Conservation (phyloP, 345 rosid species). For the Dovyalis caffra region DNA sequence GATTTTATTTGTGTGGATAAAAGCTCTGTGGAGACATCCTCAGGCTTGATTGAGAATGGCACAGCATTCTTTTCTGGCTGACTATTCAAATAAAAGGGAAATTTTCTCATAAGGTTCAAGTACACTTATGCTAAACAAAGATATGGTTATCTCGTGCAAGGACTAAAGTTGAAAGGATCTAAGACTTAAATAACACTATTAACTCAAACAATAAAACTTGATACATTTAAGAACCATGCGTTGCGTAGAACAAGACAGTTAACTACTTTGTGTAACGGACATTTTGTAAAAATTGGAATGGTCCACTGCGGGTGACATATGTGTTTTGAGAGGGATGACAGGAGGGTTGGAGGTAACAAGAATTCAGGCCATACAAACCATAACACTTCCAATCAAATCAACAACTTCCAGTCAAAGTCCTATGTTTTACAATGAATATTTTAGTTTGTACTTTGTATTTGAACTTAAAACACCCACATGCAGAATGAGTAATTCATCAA, state of each 20-base stretch:
- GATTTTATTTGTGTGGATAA: conserved; percentile 61
- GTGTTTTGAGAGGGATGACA: too few relatives aligned
- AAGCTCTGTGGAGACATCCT: conserved; percentile 62
- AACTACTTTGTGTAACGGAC: too few relatives aligned
- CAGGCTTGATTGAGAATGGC: conserved; percentile 49
- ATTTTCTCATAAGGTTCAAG: conserved; percentile 17
- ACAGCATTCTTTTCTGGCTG: conserved; percentile 47
- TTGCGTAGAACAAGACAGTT: too few relatives aligned
- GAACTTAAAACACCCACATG: not conserved
- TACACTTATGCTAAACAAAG: not conserved
- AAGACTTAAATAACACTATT: not conserved
- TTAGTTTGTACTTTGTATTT: not conserved
- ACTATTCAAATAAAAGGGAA: conserved; percentile 37
- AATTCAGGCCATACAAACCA: too few relatives aligned
- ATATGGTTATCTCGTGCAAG: not conserved
- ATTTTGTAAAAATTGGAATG: too few relatives aligned
- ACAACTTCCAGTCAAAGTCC: too few relatives aligned
- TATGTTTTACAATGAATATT: not conserved
- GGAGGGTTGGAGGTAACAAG: too few relatives aligned
- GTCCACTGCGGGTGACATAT: too few relatives aligned
- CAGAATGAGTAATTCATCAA: not conserved
- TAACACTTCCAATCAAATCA: too few relatives aligned
- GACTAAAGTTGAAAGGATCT: conserved; percentile 5
- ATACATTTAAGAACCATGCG: not conserved
- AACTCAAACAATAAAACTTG: not conserved